Base-by-base conservation (phyloP, 176 grass and related monocot species). In the Lolium perenne region DNA sequence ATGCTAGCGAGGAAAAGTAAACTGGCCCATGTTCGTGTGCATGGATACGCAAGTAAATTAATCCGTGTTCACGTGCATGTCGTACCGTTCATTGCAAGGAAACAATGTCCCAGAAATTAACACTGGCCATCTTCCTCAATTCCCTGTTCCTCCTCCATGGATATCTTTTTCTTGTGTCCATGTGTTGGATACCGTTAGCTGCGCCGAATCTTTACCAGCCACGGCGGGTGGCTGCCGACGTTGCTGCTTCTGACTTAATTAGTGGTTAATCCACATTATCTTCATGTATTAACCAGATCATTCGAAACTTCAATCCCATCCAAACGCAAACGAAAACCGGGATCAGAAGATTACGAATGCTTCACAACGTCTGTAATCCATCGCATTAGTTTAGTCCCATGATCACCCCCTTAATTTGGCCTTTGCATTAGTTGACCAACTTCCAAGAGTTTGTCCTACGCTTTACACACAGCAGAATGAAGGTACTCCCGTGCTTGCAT, bases 31-130 rank as follows among this genome's bases (percentile, higher is more conserved):
- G 81, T 91, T 80, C 68, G 69, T 14, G 53, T 64, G 68, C 82
- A 80, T 80, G 76, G 84, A 32, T 51, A 32, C 63, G 47, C 2
- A 75, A 77, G 85, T 91, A 91, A 88, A 84, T 55, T 85, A 91
- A 38, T 69, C 71, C 5, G 21, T 64, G 82, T 53, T 88, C 86
- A 91, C 76, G 82, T 91, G 82, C 86, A 51, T 38, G 6, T n/a
- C 8, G 76, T 79, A 75, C 75, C 76, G 43, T 82, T 61, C 54
- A 43, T 35, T 53, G 69, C 74, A 77, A 71, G 71, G 46, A 74
- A 90, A 53, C 84, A 76, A 13, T 47, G 12, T 48, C 20, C 60
- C 11, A 1, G 59, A 71, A 58, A 82, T 3, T 66, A 54, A 45
- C 29, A 45, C 32, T 20, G 29, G 53, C 23, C 56, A 80, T 80